A percentile compares a stretch with the other conserved stretches of the same genome.
Evolutionary conservation across 805 yeast species (phyloP).

Genomic region (Monosporozyma unispora): DNA sequence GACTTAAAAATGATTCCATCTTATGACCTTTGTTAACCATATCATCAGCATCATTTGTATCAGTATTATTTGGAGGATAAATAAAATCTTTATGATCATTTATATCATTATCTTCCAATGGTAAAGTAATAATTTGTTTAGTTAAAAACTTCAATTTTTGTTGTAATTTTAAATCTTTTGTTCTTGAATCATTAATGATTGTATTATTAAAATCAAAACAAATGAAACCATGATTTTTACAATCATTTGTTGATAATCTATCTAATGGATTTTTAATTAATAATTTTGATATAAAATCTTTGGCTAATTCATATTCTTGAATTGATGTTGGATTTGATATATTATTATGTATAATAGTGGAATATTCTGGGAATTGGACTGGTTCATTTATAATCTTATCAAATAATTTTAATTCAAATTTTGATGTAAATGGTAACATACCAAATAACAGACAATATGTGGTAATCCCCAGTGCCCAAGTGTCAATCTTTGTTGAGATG

Average conservation of each 20-base stretch:
- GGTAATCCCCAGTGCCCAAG: slow-evolving; percentile 97
- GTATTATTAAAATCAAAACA: slow-evolving; percentile 32
- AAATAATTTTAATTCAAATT: slow-evolving; percentile 61
- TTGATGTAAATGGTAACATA: slow-evolving; percentile 76
- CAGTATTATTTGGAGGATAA: no score
- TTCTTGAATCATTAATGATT: slow-evolving; percentile 9
- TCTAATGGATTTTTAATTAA: slow-evolving; percentile 60
- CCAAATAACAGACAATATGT: slow-evolving; percentile 84
- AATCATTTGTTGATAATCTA: slow-evolving; percentile 61
- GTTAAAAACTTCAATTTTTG: slow-evolving; percentile 12
- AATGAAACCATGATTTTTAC: slow-evolving; percentile 70
- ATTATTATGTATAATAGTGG: slow-evolving; percentile 15
- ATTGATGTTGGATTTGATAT: slow-evolving; percentile 29
- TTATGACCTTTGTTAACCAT: neutral
- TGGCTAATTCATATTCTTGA: slow-evolving; percentile 39
- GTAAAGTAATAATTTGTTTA: neutral
- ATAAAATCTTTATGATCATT: neutral
- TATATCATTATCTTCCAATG: neutral
- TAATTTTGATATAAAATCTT: slow-evolving; percentile 52
- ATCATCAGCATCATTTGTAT: neutral
- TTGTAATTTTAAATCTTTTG: slow-evolving; percentile 16
- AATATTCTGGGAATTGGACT: slow-evolving; percentile 46
- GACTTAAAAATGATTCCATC: neutral
- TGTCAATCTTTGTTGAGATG: slow-evolving; percentile 77
- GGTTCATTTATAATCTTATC: slow-evolving; percentile 63